Percentiles rank a stretch among this genome's conserved stretches.
These are phyloP conservation scores for Blastocystis sp. DNA, from an alignment of 352 stramenopile genomes.

Conservation along the genomic window DNA sequence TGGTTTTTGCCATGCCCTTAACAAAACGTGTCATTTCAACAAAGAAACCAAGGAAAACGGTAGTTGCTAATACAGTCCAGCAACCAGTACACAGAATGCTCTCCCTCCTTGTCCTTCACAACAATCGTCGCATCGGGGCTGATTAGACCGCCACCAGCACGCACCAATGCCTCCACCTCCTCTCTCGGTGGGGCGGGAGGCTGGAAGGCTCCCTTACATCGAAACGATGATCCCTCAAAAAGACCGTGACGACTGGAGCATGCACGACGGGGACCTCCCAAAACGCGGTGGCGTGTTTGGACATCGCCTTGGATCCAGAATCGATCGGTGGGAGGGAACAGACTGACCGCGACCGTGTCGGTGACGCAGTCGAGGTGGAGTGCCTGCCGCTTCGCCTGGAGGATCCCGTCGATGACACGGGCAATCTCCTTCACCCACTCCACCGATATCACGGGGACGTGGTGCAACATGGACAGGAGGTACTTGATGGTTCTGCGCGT, in stretches of 20 bases:
- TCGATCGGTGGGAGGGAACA: not conserved
- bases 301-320: not conserved
- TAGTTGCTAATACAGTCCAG: conserved; percentile 39
- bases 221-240: conserved; percentile 21
- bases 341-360: not conserved
- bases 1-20: too few relatives aligned
- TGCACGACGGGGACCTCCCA: not conserved
- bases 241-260: not conserved
- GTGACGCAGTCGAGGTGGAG: not conserved
- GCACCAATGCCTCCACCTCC: not conserved
- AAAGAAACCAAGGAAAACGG: not conserved
- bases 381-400: not conserved
- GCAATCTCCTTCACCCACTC: not conserved
- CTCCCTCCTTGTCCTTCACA: conserved; percentile 10
- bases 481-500: conserved; percentile 18
- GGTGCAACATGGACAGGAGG: not conserved
- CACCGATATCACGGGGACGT: conserved; percentile 20
- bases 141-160: not conserved
- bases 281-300: not conserved
- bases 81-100: not conserved
- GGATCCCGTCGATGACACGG: not conserved
- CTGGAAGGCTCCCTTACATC: not conserved
- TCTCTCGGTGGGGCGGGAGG: not conserved
- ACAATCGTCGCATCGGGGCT: too few relatives aligned
- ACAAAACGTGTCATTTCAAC: too few relatives aligned